Conservation (phyloP, 2,329 filamentous ascomycete genomes). For the Hypocrella siamensis region DNA sequence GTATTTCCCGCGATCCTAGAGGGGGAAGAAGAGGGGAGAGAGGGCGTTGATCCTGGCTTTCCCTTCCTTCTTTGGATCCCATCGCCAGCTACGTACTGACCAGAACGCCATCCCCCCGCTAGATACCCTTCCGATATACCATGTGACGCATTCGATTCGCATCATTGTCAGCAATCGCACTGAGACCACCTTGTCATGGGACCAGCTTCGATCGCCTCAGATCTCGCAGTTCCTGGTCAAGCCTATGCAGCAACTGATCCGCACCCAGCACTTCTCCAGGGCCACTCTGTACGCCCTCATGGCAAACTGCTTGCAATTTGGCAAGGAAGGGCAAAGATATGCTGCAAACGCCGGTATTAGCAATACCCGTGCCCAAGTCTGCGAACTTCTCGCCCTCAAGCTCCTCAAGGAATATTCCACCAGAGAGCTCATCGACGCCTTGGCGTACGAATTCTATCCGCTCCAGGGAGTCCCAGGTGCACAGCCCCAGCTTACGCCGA, state of each 20-base stretch:
- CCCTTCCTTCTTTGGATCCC: background rate
- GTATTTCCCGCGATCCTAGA: background rate
- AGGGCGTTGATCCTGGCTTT: too few relatives aligned
- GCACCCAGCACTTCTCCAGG: conserved; percentile 65
- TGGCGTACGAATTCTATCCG: conserved; percentile 91
- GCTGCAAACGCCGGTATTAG: conserved; percentile 75
- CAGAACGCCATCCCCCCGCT: too few relatives aligned
- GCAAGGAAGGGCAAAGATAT: conserved; percentile 68
- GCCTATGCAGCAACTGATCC: conserved; percentile 84
- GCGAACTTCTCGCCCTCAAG: conserved; percentile 81
- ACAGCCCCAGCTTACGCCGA: conserved; percentile 19
- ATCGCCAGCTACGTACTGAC: background rate
- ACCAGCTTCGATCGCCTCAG: conserved; percentile 88
- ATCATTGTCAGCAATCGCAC: conserved; percentile 70
- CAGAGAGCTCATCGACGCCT: conserved; percentile 78
- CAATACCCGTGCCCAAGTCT: conserved; percentile 72
- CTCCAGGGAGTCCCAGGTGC: conserved; percentile 57
- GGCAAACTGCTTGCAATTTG: conserved; percentile 87
- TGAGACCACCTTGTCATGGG: conserved; percentile 87
- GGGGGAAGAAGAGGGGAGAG: too few relatives aligned
- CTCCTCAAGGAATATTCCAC: conserved; percentile 80
- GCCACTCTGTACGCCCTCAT: conserved; percentile 81
- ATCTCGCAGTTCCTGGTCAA: conserved; percentile 92
- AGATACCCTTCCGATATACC: conserved; percentile 83
- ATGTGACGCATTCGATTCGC: conserved; percentile 77